Conservation (phyloP, 2,329 filamentous ascomycete species). For the Colletotrichum trifolii region DNA sequence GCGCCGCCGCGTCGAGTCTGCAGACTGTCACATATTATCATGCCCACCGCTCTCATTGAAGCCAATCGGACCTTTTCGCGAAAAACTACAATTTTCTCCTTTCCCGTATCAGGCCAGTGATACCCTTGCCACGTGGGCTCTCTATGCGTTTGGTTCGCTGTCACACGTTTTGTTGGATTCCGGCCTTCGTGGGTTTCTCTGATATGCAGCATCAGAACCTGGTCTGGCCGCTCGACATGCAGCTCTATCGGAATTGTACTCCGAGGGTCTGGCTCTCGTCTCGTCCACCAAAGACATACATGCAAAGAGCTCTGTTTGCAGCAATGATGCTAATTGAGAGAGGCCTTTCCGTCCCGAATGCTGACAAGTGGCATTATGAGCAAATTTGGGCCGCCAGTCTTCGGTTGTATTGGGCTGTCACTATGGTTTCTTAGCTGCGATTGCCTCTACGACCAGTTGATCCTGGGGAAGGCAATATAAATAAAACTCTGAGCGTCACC, state of each 20-base stretch:
- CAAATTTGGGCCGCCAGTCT: no score
- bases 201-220: no score
- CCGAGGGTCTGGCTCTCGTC: neutral
- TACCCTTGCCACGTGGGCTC: conserved; percentile 3
- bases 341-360: no score
- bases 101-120: neutral
- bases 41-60: neutral
- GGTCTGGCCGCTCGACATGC: no score
- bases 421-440: no score
- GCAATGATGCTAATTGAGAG: no score
- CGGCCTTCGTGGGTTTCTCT: accelerated
- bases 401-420: no score
- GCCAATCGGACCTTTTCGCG: neutral
- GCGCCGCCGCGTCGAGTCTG: conserved; percentile 1
- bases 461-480: no score
- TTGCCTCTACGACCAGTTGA: accelerated
- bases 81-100: neutral
- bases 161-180: conserved; percentile 4
- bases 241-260: neutral
- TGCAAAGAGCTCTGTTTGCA: no score
- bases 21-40: conserved; percentile 3
- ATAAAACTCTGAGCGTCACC: no score
- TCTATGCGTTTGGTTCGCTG: neutral
- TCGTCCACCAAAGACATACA: no score
- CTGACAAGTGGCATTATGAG: no score